Percentiles rank a stretch among this genome's conserved stretches.
These are phyloP conservation scores for Aspergillus neoniger DNA, from an alignment of 2,329 filamentous ascomycete genomes.

Conservation along the genomic window DNA sequence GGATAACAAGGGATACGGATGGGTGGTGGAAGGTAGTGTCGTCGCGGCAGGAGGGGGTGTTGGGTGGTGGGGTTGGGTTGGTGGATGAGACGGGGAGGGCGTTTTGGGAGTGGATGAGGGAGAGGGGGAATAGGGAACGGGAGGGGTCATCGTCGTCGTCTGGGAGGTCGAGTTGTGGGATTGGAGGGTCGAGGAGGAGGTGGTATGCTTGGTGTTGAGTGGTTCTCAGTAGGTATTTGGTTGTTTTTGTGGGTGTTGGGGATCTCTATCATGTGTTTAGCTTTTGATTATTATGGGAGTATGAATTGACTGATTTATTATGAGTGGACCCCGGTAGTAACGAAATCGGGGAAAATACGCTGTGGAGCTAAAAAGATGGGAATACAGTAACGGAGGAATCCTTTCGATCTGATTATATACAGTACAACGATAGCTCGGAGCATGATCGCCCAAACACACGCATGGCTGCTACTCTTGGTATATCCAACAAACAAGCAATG, in stretches of 20 bases:
- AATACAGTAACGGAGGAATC: no score
- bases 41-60: background rate
- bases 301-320: no score
- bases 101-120: background rate
- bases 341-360: no score
- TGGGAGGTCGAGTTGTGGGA: background rate
- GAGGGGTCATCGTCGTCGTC: background rate
- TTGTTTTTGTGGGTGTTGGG: background rate
- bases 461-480: background rate
- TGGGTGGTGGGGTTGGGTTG: background rate
- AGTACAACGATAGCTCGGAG: background rate
- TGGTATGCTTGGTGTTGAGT: background rate
- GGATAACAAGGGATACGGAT: slow-evolving; percentile 2
- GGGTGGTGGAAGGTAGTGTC: slow-evolving; percentile 3
- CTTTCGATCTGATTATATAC: background rate
- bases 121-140: background rate
- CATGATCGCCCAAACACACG: background rate
- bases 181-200: background rate
- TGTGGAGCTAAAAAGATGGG: background rate
- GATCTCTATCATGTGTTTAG: background rate
- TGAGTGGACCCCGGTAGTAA: no score
- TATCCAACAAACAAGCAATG: background rate
- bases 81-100: background rate
- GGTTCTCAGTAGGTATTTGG: no score
- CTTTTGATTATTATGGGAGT: no score